Evolutionary conservation across 441 rosid species (phyloP), one percentile per base, ranked within the genome.

Genomic region (Erodium texanum): DNA sequence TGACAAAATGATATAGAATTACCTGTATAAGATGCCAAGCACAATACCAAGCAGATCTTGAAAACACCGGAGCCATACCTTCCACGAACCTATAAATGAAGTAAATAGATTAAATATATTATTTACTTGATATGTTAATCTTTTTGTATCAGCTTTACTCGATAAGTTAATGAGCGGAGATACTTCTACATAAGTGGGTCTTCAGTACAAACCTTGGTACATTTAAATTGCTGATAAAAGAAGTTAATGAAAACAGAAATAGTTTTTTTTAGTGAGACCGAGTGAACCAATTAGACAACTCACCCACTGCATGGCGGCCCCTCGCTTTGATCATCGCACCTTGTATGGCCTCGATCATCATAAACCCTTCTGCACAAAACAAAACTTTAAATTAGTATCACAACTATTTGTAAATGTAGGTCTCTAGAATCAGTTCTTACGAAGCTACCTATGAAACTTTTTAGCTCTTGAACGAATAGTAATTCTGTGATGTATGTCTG

Each of bases 21-120:
- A 94, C 99, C 88, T 94, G 99, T 80, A 94, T 87, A 69, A 94
- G 96, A 85, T 94, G 92, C 98, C 99, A 92, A 69, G 98, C 82
- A 77, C 99, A 94, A 68, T 82, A 82, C 99, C 99, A 94, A 76
- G 99, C 97, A 79, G 92, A 79, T 83, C 92, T 89, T 19, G 98
- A 92, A 72, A 92, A 87, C 41, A 94, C 99, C 0, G 99, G 99
- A 76, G 99, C 99, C 99, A 94, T 94, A 20, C 96, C 97, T 78
- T 94, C 99, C 68, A 94, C 98, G 81, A 94, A 94, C 73, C 98
- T 92, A 71, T 50, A 79, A 54, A 70, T 8, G 61, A 7, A 3
- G 41, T 5, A 36, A 36, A 0, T 36, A 36, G n/a, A n/a, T n/a
- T n/a, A n/a, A n/a, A n/a, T n/a, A n/a, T n/a, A n/a, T n/a, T n/a